phyloP scores from a whole-genome alignment of 2,329 filamentous ascomycete genomes.

The Scedosporium apiospermum region DNA sequence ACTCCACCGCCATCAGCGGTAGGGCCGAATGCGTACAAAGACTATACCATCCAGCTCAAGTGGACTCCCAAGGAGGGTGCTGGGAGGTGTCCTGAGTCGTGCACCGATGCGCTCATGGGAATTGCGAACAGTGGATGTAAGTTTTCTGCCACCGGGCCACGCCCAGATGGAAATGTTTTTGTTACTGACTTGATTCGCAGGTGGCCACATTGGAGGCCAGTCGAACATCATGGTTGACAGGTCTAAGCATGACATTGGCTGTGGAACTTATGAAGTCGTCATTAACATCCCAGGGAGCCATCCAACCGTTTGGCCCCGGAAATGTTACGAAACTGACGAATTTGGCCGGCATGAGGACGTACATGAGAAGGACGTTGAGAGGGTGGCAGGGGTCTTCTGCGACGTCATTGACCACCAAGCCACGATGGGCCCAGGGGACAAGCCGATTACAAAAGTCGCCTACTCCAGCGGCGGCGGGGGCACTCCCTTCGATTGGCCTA shows the following conservation, averaged over 20 bases:
- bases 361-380: neutral
- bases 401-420: neutral
- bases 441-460: neutral
- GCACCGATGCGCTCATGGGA: neutral
- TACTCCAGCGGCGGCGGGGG: neutral
- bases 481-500: neutral
- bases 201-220: neutral
- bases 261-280: neutral
- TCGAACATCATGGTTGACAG: neutral
- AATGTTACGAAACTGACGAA: neutral
- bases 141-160: neutral
- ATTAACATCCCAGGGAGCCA: neutral
- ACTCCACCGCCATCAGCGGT: neutral
- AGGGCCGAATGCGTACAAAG: neutral
- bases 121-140: neutral
- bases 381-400: neutral
- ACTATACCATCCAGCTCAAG: neutral
- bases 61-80: neutral
- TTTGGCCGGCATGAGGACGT: neutral
- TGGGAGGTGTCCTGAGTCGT: neutral
- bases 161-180: neutral
- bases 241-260: neutral
- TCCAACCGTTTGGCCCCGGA: neutral
- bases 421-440: neutral
- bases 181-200: neutral